Conservation (phyloP, 2,329 filamentous ascomycete species). For the Calonectria leucothoes region DNA sequence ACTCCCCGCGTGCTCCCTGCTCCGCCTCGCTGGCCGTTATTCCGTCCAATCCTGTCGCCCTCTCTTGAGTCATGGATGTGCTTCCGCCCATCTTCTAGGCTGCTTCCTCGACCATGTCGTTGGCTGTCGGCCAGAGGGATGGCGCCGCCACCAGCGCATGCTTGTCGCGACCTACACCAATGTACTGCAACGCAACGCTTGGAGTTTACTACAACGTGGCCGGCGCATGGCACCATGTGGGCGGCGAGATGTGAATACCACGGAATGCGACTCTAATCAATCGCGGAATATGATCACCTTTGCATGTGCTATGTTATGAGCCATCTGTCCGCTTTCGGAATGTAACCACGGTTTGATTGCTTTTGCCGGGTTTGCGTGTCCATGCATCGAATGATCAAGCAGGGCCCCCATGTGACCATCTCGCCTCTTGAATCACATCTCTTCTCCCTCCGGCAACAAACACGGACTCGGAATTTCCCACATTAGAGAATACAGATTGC, state of each 20-base stretch:
- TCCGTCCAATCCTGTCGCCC: slow-evolving; percentile 15
- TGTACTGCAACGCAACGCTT: background rate
- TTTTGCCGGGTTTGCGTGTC: slow-evolving; percentile 21
- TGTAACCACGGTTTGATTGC: background rate
- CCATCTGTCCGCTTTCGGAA: background rate
- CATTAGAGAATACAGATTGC: slow-evolving; percentile 32
- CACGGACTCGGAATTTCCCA: background rate
- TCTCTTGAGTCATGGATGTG: slow-evolving; percentile 12
- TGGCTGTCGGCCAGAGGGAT: slow-evolving; percentile 29
- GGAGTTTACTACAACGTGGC: slow-evolving; percentile 23
- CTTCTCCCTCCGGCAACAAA: background rate
- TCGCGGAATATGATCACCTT: slow-evolving; percentile 8
- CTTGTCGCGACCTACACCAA: background rate
- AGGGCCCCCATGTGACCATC: slow-evolving; percentile 20
- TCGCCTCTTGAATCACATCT: background rate
- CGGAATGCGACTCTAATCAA: slow-evolving; percentile 1
- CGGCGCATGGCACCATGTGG: slow-evolving; percentile 12
- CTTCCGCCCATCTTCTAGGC: slow-evolving; percentile 29
- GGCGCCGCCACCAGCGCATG: slow-evolving; percentile 26
- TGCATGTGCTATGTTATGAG: slow-evolving; percentile 11
- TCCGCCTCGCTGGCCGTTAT: background rate
- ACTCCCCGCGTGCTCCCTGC: slow-evolving; percentile 1
- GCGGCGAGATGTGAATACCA: slow-evolving; percentile 1
- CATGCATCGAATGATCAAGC: slow-evolving; percentile 13
- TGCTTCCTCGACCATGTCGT: slow-evolving; percentile 26